These are phyloP conservation scores for Gossypium raimondii DNA, from an alignment of 345 rosid species.

Conservation along the genomic window DNA sequence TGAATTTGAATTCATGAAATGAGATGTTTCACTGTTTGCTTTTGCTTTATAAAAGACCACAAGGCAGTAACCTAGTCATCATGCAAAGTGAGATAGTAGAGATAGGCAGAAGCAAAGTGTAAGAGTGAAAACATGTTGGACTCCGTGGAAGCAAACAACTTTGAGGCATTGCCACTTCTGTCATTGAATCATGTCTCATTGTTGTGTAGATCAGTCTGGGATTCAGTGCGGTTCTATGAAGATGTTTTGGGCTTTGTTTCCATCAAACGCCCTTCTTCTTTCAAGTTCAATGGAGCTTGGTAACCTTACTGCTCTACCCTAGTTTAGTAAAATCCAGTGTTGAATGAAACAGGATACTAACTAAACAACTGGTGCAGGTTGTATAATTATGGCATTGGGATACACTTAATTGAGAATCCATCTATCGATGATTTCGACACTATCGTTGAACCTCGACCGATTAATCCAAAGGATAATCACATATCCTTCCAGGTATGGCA, in stretches of 20 bases:
- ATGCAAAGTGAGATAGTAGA: not conserved
- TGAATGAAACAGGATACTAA: not conserved
- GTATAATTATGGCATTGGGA: slow-evolving; percentile 60
- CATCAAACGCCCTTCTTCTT: slow-evolving; percentile 63
- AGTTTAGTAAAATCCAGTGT: not conserved
- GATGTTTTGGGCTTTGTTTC: slow-evolving; percentile 49
- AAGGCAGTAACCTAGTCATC: not conserved
- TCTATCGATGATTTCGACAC: slow-evolving; percentile 37
- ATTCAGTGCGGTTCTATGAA: slow-evolving; percentile 40
- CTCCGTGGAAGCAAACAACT: slow-evolving; percentile 16
- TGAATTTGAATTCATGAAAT: not conserved
- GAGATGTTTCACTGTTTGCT: not conserved
- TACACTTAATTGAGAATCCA: slow-evolving; percentile 61
- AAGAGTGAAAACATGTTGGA: slow-evolving; percentile 1
- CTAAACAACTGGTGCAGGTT: slow-evolving; percentile 29
- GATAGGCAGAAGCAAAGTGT: not conserved
- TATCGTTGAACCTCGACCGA: slow-evolving; percentile 34
- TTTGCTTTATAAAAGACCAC: slow-evolving; percentile 1
- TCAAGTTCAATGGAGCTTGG: slow-evolving; percentile 64
- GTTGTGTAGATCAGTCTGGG: slow-evolving; percentile 50
- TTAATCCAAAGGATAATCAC: slow-evolving; percentile 62
- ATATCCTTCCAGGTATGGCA: slow-evolving; percentile 35
- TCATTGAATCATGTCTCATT: slow-evolving; percentile 54
- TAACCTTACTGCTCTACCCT: slow-evolving; percentile 4
- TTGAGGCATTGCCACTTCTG: slow-evolving; percentile 40